Evolutionary conservation across 2,329 filamentous ascomycete genomes (phyloP).

Genomic region (Aspergillus pseudonomiae): DNA sequence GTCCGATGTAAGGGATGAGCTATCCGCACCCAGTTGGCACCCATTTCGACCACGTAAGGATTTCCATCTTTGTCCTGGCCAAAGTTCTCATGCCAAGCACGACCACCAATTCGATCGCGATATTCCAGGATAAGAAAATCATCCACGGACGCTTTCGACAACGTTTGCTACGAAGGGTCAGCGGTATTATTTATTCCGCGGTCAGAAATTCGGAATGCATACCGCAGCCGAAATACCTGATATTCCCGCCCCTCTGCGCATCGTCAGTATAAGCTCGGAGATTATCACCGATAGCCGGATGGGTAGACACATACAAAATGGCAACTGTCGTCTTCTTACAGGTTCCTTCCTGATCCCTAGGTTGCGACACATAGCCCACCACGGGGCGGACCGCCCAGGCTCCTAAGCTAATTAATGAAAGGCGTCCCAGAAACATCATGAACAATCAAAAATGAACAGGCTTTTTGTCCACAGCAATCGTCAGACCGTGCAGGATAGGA

Average conservation of each 20-base stretch:
- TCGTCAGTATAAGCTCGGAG: conserved; percentile 1
- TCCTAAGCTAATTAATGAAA: neutral
- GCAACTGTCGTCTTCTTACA: conserved; percentile 37
- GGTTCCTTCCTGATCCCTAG: conserved; percentile 20
- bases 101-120: conserved; percentile 64
- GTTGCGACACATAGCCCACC: conserved; percentile 17
- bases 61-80: conserved; percentile 55
- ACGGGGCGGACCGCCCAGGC: conserved; percentile 7
- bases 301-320: conserved; percentile 26
- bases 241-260: conserved; percentile 57
- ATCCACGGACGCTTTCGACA: conserved; percentile 61
- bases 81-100: conserved; percentile 60
- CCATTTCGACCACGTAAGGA: conserved; percentile 63
- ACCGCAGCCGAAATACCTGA: conserved; percentile 65
- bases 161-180: conserved; percentile 51
- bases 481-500: neutral
- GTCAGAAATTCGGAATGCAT: conserved; percentile 17
- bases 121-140: conserved; percentile 70
- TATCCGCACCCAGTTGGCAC: conserved; percentile 64
- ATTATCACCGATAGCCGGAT: neutral
- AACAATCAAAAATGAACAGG: neutral
- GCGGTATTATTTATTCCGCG: neutral
- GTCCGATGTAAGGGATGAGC: neutral
- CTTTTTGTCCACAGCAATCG: no score
- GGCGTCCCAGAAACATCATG: neutral